Conservation (phyloP, 2,329 filamentous ascomycete species). For the Fusarium coffeatum region DNA sequence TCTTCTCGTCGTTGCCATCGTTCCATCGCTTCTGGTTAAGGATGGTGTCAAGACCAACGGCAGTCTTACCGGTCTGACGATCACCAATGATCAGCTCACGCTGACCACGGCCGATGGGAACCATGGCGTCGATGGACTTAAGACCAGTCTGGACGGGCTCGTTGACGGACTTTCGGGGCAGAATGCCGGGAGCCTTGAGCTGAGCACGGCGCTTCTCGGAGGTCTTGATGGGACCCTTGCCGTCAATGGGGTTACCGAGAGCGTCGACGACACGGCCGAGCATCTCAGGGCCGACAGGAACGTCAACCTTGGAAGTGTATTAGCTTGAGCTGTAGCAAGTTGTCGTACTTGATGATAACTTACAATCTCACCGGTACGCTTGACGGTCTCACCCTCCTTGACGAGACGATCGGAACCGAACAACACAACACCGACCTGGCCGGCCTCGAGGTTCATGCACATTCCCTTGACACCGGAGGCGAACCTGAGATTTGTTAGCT, state of each 20-base stretch:
- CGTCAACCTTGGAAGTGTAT: conserved; percentile 79
- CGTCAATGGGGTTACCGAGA: conserved; percentile 98
- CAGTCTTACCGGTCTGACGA: conserved; percentile 99
- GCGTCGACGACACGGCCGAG: conserved; percentile 98
- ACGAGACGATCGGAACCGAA: conserved; percentile 99
- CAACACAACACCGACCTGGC: conserved; percentile 99
- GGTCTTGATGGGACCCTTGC: conserved; percentile 96
- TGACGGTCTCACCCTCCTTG: conserved; percentile 99
- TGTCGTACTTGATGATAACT: conserved; percentile 55
- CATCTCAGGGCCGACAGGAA: conserved; percentile 91
- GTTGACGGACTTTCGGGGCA: conserved; percentile 96
- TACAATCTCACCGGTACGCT: conserved; percentile 99
- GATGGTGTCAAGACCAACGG: conserved; percentile 96
- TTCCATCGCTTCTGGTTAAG: conserved; percentile 99
- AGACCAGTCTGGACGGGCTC: conserved; percentile 99
- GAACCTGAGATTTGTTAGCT: conserved; percentile 73
- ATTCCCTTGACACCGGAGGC: conserved; percentile 99
- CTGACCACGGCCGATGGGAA: conserved; percentile 99
- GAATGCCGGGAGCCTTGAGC: conserved; percentile 98
- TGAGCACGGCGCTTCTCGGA: conserved; percentile 94
- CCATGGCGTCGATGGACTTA: conserved; percentile 99
- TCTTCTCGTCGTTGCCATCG: conserved; percentile 82
- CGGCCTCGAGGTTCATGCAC: conserved; percentile 99
- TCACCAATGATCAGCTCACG: conserved; percentile 99
- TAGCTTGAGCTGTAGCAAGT: conserved; percentile 31